These are phyloP conservation scores for Irpex rosettiformis DNA, from an alignment of 1,284 basidiomycete species.

Conservation along the genomic window DNA sequence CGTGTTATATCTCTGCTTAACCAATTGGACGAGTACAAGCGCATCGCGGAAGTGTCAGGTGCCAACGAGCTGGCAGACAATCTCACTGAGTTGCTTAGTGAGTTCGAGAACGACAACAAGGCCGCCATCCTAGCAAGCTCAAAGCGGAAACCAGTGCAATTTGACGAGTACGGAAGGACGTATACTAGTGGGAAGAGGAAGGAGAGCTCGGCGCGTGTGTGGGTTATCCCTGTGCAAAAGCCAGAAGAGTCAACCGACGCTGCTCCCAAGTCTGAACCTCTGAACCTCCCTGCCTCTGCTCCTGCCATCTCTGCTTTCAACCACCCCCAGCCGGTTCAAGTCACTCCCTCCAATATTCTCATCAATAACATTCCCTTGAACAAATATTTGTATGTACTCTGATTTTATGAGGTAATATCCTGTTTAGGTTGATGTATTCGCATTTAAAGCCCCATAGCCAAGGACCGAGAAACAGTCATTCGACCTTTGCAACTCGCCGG, in stretches of 20 bases:
- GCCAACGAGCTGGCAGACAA: slow-evolving; percentile 52
- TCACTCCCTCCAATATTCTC: slow-evolving; percentile 47
- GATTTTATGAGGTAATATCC: neutral
- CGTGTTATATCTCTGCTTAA: slow-evolving; percentile 64
- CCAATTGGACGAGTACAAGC: slow-evolving; percentile 69
- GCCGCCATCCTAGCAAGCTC: slow-evolving; percentile 51
- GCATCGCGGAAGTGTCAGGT: slow-evolving; percentile 66
- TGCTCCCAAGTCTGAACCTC: slow-evolving; percentile 9
- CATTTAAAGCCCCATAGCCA: slow-evolving; percentile 42
- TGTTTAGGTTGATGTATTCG: neutral
- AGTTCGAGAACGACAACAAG: slow-evolving; percentile 66
- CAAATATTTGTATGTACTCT: slow-evolving; percentile 60
- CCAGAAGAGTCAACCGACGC: slow-evolving; percentile 12
- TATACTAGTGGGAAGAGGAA: slow-evolving; percentile 85
- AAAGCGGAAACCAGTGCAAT: slow-evolving; percentile 49
- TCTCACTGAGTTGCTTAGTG: slow-evolving; percentile 51
- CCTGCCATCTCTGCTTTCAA: slow-evolving; percentile 12
- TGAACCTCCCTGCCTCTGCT: slow-evolving; percentile 7
- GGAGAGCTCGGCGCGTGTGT: slow-evolving; percentile 84
- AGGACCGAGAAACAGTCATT: slow-evolving; percentile 78
- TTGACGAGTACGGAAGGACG: slow-evolving; percentile 77
- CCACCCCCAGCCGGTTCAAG: slow-evolving; percentile 15
- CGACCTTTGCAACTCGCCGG: slow-evolving; percentile 85
- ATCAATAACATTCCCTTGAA: slow-evolving; percentile 83
- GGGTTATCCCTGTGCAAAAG: slow-evolving; percentile 80